A percentile compares a stretch with the other conserved stretches of the same genome.
Evolutionary conservation across 495 filamentous ascomycete species (phyloP).

Genomic region (Schizothecium vesticola): DNA sequence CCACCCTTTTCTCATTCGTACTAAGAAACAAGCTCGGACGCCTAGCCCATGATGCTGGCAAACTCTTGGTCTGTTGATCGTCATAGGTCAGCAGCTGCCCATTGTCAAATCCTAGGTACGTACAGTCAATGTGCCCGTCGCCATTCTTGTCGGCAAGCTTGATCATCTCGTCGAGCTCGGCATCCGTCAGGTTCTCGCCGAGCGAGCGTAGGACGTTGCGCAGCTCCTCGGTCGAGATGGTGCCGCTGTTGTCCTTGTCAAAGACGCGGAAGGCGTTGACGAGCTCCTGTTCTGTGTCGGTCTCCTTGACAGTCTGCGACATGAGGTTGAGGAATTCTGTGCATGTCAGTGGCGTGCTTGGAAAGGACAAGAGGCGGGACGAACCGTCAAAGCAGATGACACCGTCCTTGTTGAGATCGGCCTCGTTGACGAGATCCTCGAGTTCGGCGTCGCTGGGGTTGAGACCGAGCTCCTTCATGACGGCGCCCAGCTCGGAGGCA

Average conservation of each 20-base stretch:
- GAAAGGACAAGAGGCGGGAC: not conserved
- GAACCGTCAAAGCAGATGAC: constrained; percentile 44
- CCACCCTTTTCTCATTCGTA: not conserved
- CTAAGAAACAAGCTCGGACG: not conserved
- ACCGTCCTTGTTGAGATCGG: constrained; percentile 41
- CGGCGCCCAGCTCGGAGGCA: constrained; percentile 35
- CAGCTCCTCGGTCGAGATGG: constrained; percentile 43
- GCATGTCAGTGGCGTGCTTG: not conserved
- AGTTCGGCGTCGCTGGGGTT: constrained; percentile 41
- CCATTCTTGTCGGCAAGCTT: constrained; percentile 43
- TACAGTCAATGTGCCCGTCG: constrained; percentile 46
- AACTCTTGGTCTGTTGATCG: constrained; percentile 75
- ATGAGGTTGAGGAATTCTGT: constrained; percentile 47
- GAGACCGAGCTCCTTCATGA: constrained; percentile 44
- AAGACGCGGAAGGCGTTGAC: constrained; percentile 45
- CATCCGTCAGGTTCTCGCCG: constrained; percentile 43
- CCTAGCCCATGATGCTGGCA: constrained; percentile 73
- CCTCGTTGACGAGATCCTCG: constrained; percentile 44
- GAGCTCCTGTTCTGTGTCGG: constrained; percentile 43
- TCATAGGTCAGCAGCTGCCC: constrained; percentile 18
- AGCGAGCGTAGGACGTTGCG: constrained; percentile 41
- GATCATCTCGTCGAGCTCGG: constrained; percentile 46
- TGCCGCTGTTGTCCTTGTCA: constrained; percentile 44
- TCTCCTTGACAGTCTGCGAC: constrained; percentile 34
- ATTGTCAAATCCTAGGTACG: constrained; percentile 8